Conservation (phyloP, 2,329 filamentous ascomycete species). For the Ceratocystiopsis sp. region DNA sequence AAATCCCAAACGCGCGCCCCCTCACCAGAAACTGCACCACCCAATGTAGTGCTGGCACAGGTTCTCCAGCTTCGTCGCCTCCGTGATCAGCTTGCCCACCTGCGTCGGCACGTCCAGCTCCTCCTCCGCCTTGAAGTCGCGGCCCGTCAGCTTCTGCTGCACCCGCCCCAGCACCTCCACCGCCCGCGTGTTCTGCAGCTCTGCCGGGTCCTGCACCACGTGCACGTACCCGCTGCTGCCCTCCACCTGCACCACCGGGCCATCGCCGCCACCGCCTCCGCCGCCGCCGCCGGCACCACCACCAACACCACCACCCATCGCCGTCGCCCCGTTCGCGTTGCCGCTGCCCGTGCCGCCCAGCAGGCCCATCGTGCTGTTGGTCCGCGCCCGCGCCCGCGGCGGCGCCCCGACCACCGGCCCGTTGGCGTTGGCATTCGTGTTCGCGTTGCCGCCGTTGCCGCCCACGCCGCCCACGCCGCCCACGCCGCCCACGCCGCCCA, state of each 20-base stretch:
- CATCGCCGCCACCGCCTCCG: background rate
- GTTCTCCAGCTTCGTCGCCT: constrained; percentile 94
- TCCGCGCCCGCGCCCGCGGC: constrained; percentile 29
- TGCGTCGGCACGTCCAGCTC: constrained; percentile 76
- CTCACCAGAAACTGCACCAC: constrained; percentile 95
- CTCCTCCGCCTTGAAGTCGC: constrained; percentile 74
- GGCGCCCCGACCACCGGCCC: constrained; percentile 25
- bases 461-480: constrained; percentile 7
- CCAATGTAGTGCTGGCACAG: constrained; percentile 98
- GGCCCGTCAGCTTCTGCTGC: constrained; percentile 85
- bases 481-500: background rate
- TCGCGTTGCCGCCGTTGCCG: constrained; percentile 4
- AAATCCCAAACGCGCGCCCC: too few species aligned
- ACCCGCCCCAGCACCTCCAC: constrained; percentile 83
- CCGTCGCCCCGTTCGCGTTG: constrained; percentile 16
- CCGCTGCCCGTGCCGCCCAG: constrained; percentile 14
- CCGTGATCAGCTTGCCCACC: constrained; percentile 84
- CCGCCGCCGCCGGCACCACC: background rate
- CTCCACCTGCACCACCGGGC: too few species aligned
- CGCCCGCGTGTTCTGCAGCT: constrained; percentile 85
- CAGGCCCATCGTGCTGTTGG: constrained; percentile 42
- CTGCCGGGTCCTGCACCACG: constrained; percentile 29
- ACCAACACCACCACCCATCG: constrained; percentile 2
- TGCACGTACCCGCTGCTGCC: constrained; percentile 11
- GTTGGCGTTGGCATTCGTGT: too few species aligned